phyloP scores from a whole-genome alignment of 768 basidiomycete genomes.

The Chiua virens region DNA sequence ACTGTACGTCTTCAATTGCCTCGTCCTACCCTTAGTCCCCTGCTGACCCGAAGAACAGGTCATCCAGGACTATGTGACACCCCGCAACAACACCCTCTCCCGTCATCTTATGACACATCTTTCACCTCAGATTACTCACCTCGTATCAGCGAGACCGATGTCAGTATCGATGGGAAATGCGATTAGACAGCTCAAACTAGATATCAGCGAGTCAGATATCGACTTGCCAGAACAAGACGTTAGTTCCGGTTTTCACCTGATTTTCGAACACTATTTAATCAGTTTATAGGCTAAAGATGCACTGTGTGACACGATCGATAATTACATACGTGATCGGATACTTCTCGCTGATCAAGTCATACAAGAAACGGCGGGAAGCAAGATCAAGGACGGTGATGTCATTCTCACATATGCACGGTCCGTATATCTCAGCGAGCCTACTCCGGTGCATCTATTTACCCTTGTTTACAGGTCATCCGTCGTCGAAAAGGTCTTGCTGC shows the following conservation, averaged over 20 bases:
- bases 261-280: not conserved
- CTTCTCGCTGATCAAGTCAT: constrained; percentile 93
- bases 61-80: constrained; percentile 88
- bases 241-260: constrained; percentile 17
- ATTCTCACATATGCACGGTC: constrained; percentile 93
- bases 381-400: constrained; percentile 93
- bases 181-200: constrained; percentile 90
- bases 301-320: constrained; percentile 83
- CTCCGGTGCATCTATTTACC: not conserved
- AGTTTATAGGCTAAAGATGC: constrained; percentile 76
- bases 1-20: constrained; percentile 52
- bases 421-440: constrained; percentile 7
- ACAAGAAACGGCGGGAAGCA: constrained; percentile 81
- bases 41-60: constrained; percentile 49
- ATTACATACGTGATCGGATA: constrained; percentile 92
- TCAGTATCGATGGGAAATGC: constrained; percentile 94
- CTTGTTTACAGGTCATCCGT: constrained; percentile 73
- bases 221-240: constrained; percentile 97
- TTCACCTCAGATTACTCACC: constrained; percentile 89
- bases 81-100: constrained; percentile 81
- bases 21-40: not conserved
- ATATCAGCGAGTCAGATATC: constrained; percentile 89
- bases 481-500: constrained; percentile 84
- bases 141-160: constrained; percentile 87
- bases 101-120: constrained; percentile 90